Percentiles rank a stretch among this genome's conserved stretches.
Evolutionary conservation across 139 green algal species (phyloP).

Genomic region (Closterium sp.): DNA sequence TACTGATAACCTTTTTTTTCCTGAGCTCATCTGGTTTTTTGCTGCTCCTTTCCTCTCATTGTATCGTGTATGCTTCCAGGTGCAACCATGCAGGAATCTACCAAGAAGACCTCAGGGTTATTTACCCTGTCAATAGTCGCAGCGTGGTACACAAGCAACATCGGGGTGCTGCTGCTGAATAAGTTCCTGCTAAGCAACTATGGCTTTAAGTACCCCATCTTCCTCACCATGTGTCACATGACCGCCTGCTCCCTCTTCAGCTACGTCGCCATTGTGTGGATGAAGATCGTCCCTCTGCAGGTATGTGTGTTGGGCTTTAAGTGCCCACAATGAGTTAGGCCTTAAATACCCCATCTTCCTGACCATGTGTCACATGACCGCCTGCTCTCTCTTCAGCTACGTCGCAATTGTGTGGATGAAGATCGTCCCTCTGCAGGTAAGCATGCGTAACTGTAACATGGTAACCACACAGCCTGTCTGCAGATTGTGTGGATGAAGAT

Average conservation of each 20-base stretch:
- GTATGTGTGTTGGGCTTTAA: no score
- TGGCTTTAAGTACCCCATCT: slow-evolving; percentile 67
- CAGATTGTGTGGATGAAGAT: slow-evolving; percentile 47
- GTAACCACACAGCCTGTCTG: no score
- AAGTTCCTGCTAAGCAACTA: slow-evolving; percentile 80
- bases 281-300: slow-evolving; percentile 48
- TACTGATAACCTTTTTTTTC: not conserved
- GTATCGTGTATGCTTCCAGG: not conserved
- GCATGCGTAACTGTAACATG: no score
- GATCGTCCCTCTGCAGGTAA: slow-evolving; percentile 43
- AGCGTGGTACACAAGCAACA: slow-evolving; percentile 85
- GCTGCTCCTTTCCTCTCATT: not conserved
- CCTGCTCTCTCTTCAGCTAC: slow-evolving; percentile 67
- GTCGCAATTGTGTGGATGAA: slow-evolving; percentile 53
- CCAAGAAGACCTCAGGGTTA: slow-evolving; percentile 6
- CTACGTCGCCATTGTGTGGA: slow-evolving; percentile 54
- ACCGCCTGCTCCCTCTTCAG: slow-evolving; percentile 71
- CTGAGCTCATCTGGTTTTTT: not conserved
- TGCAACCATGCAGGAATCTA: not conserved
- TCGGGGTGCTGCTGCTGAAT: slow-evolving; percentile 90
- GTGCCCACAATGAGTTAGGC: no score
- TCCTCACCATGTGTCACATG: slow-evolving; percentile 95
- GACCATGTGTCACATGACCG: slow-evolving; percentile 91
- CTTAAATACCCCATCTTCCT: slow-evolving; percentile 76
- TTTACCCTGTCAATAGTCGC: slow-evolving; percentile 33